Evolutionary conservation across 2,329 filamentous ascomycete species (phyloP).

Genomic region (Tolypocladium tropicale): DNA sequence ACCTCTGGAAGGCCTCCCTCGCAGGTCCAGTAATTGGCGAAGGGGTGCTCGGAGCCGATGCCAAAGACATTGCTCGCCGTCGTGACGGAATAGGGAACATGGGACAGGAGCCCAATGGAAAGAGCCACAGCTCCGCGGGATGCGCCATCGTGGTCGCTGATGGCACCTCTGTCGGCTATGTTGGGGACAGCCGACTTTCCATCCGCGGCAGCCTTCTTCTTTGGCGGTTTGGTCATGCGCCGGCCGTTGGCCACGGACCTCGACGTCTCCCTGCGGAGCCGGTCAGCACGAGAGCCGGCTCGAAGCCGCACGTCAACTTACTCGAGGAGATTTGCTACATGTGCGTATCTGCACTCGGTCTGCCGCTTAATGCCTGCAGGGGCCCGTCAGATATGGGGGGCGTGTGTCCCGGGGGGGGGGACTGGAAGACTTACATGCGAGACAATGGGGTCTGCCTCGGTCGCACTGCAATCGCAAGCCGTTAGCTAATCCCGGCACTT

Average conservation of each 20-base stretch:
- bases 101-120: slow-evolving; percentile 55
- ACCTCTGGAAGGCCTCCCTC: slow-evolving; percentile 66
- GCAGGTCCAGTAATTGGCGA: slow-evolving; percentile 79
- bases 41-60: slow-evolving; percentile 69
- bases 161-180: slow-evolving; percentile 42
- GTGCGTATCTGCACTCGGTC: slow-evolving; percentile 64
- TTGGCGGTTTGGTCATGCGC: slow-evolving; percentile 46
- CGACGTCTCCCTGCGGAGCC: slow-evolving; percentile 40
- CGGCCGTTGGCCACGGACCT: slow-evolving; percentile 41
- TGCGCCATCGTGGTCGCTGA: slow-evolving; percentile 30
- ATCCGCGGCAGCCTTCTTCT: slow-evolving; percentile 35
- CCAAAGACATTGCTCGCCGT: slow-evolving; percentile 71
- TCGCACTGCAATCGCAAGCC: slow-evolving; percentile 48
- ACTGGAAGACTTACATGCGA: slow-evolving; percentile 49
- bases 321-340: slow-evolving; percentile 68
- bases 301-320: slow-evolving; percentile 27
- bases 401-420: neutral
- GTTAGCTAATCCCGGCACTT: neutral
- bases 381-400: slow-evolving; percentile 12
- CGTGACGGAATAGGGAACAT: slow-evolving; percentile 60
- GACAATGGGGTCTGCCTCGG: slow-evolving; percentile 57
- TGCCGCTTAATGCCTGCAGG: slow-evolving; percentile 62
- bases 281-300: slow-evolving; percentile 1
- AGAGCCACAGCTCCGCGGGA: slow-evolving; percentile 42
- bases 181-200: slow-evolving; percentile 38